phyloP scores from a whole-genome alignment of 768 basidiomycete genomes.

The Lepiota subincarnata region DNA sequence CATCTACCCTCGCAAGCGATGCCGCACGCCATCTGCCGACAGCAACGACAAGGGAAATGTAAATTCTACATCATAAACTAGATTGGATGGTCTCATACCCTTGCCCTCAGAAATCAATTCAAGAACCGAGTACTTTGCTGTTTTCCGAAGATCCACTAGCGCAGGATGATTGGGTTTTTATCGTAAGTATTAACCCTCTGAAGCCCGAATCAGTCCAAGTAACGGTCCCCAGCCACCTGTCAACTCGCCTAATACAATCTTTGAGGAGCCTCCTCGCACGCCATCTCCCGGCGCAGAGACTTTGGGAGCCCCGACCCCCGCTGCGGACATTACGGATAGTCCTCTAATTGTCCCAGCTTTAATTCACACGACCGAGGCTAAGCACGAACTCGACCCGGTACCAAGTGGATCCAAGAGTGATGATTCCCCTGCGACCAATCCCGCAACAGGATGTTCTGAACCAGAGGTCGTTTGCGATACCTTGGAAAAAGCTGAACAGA shows the following conservation, averaged over 20 bases:
- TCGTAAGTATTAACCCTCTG: not conserved
- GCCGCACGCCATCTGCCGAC: conserved; percentile 29
- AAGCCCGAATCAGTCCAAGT: no score
- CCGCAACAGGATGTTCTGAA: not conserved
- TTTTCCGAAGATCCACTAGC: not conserved
- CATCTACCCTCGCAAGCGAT: conserved; percentile 41
- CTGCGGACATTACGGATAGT: not conserved
- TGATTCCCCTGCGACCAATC: not conserved
- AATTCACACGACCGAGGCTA: not conserved
- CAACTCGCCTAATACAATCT: conserved; percentile 10
- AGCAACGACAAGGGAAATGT: conserved; percentile 11
- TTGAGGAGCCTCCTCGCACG: conserved; percentile 21
- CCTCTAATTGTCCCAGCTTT: not conserved
- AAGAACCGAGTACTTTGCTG: not conserved
- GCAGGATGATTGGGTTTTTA: conserved; percentile 3
- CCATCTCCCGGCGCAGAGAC: conserved; percentile 19
- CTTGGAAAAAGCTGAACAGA: not conserved
- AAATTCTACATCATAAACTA: not conserved
- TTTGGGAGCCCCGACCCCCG: conserved; percentile 1
- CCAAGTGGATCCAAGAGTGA: not conserved
- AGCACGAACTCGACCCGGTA: not conserved
- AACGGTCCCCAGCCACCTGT: not conserved
- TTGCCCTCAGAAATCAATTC: not conserved
- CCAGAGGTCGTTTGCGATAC: not conserved
- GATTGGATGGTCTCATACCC: not conserved